Evolutionary conservation across 129 eudicot genomes (phyloP), one percentile per base, ranked within the genome.

Genomic region (Deinandra increscens): DNA sequence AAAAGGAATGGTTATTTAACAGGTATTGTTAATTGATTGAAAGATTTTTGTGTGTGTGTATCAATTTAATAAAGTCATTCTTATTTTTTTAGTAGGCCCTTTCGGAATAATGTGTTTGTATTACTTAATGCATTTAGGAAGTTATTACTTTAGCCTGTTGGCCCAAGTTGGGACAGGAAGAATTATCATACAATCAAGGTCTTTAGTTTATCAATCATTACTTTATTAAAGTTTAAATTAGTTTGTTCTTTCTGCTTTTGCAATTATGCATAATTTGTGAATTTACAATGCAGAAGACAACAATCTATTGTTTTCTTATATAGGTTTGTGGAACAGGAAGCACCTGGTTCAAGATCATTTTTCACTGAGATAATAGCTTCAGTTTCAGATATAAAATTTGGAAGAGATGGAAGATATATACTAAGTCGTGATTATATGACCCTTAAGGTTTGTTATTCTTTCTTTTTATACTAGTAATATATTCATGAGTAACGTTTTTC

Each of bases 341-440:
- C 95, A 68, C 98, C 96, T 59, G 98, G 98, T 80, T 86, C 98
- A 34, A 86, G 96, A 81, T 92, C 98, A 41, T 92, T 92, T 81
- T 92, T 92, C 84, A 92, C 98, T 3, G 98, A 92, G 83, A 92
- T 92, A 65, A 92, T 92, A 55, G 98, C 98, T 70, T 92, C 98
- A 4, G 79, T 92, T 84, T 92, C 98, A 63, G 98, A 92, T 84
- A 83, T 92, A 50, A 92, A 92, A 73, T 92, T 92, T 76, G 89
- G 95, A 51, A 92, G 56, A 67, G 83, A 84, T 82, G 98, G 98
- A 62, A 88, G 98, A 92, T 83, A 86, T 68, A 63, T 92, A 72
- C 71, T 92, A 33, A 92, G 96, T 53, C 98, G 98, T 83, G 98
- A 92, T 45, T 92, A 92, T 80, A 92, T 92, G 98, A 86, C 98